Base-by-base conservation (phyloP, 768 basidiomycete genomes). In the Xanthoconium purpureum region DNA sequence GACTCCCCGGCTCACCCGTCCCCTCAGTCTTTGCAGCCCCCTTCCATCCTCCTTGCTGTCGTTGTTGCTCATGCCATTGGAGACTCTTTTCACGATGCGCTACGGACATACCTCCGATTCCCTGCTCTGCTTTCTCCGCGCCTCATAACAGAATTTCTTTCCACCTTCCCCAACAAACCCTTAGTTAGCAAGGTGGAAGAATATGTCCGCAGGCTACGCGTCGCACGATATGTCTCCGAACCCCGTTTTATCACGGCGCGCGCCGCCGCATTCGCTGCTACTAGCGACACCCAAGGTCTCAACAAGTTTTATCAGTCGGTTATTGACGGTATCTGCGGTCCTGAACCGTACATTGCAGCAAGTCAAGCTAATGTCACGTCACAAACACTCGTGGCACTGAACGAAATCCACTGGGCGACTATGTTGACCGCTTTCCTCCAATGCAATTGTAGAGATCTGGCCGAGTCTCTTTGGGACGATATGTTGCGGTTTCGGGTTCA, bases 401-500 rank as follows among this genome's bases (percentile, higher is more conserved):
- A 82, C 3, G 81, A 84, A 57, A 69, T 77, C 10, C 72, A 76
- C 30, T 91, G 89, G 88, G 77, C 79, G 0, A 76, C 81, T 3
- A 86, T 93, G 63, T 70, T 94, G 50, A 76, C 78, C 2, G 83
- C 79, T 14, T 90, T 91, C 60, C 71, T 91, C 40, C 78, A 76
- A 53, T 77, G 78, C 58, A 75, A 79, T 37, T 73, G 80, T 32
- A 74, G 74, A 42, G 84, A 87, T 50, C 70, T 85, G 20, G 89
- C 85, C 4, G 80, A 78, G 43, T 71, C 73, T 24, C 65, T 91
- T 6, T 92, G 91, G 91, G 75, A 80, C 36, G 89, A 91, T 66
- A 80, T 90, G 73, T 51, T 73, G 17, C 62, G 69, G 37, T 71
- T 78, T 20, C 78, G 77, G 1, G 68, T 87, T 37, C 68, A 55